Conservation (phyloP, 345 rosid genomes). For the Hirschfeldia incana region DNA sequence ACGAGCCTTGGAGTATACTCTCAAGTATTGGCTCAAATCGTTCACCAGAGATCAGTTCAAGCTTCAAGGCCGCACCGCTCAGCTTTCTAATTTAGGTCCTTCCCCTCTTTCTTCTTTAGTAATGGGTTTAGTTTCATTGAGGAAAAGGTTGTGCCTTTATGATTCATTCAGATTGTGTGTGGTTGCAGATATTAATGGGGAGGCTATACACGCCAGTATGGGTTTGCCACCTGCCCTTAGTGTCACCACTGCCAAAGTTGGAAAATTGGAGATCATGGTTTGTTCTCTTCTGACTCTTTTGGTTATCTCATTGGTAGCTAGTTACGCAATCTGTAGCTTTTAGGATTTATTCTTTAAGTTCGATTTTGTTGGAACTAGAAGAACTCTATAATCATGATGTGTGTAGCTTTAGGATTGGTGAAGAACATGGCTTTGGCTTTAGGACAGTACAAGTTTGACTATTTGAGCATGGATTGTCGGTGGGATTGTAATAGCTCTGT, state of each 20-base stretch:
- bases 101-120: background rate
- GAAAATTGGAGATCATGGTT: conserved; percentile 79
- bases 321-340: no score
- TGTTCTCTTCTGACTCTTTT: conserved; percentile 40
- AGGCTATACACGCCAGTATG: conserved; percentile 96
- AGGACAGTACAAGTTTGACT: background rate
- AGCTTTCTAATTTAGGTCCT: conserved; percentile 84
- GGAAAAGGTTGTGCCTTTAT: background rate
- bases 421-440: background rate
- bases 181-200: conserved; percentile 82
- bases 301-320: background rate
- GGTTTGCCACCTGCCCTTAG: conserved; percentile 92
- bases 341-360: background rate
- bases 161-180: background rate
- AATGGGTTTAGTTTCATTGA: background rate
- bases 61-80: conserved; percentile 89
- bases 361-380: background rate
- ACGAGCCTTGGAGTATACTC: conserved; percentile 94
- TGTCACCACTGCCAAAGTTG: conserved; percentile 87
- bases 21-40: conserved; percentile 99
- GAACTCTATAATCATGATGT: background rate
- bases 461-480: background rate
- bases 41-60: conserved; percentile 96
- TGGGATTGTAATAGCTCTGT: background rate
- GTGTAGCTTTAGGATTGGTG: background rate